Conservation (phyloP, 2,329 filamentous ascomycete species). For the Talaromyces marneffei region DNA sequence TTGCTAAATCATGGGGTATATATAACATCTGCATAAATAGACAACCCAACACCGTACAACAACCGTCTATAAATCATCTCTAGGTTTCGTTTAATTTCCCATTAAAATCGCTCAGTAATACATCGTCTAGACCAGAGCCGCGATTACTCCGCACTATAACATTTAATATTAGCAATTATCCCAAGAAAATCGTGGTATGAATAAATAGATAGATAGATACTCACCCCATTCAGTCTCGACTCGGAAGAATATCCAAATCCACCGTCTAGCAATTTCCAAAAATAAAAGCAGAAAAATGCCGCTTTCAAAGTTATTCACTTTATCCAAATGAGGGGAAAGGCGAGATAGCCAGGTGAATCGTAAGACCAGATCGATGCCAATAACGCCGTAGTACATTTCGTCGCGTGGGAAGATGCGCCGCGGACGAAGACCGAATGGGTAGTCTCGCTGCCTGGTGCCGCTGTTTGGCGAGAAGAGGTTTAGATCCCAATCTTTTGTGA, state of each 20-base stretch:
- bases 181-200: not conserved
- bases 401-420: constrained; percentile 66
- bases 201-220: constrained; percentile 19
- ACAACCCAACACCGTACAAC: not conserved
- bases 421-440: constrained; percentile 72
- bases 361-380: constrained; percentile 70
- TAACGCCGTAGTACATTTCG: constrained; percentile 74
- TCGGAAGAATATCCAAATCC: constrained; percentile 96
- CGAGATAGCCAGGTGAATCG: constrained; percentile 90
- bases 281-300: constrained; percentile 84
- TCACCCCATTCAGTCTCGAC: constrained; percentile 89
- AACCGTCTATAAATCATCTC: constrained; percentile 14
- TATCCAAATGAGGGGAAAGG: constrained; percentile 73
- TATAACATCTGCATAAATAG: not conserved
- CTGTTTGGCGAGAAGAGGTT: constrained; percentile 65
- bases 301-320: constrained; percentile 78
- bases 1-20: not conserved
- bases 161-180: constrained; percentile 2
- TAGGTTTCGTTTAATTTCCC: constrained; percentile 60
- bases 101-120: constrained; percentile 67
- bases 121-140: constrained; percentile 59
- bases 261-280: constrained; percentile 78
- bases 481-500: constrained; percentile 94
- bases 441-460: constrained; percentile 36
- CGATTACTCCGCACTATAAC: constrained; percentile 47